Evolutionary conservation across 140 eudicot species (phyloP).

Genomic region (Senecio squalidus): DNA sequence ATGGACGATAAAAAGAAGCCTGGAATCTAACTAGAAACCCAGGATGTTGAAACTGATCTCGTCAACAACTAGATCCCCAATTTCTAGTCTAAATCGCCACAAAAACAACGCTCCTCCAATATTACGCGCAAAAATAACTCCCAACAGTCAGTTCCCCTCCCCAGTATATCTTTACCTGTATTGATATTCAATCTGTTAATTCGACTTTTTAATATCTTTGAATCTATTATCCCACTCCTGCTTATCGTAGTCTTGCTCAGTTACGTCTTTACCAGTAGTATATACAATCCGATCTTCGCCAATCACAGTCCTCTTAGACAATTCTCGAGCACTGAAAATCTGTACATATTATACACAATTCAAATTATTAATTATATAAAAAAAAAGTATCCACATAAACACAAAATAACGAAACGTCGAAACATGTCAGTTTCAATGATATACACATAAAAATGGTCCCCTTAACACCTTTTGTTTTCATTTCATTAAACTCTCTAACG

Average conservation of each 20-base stretch:
- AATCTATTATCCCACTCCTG: conserved; percentile 81
- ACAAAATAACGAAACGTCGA: background rate
- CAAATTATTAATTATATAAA: background rate
- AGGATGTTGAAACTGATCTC: too few relatives aligned
- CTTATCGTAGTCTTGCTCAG: conserved; percentile 77
- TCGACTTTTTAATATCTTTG: conserved; percentile 47
- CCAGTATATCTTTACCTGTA: background rate
- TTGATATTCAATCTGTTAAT: conserved; percentile 15
- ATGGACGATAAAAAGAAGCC: background rate
- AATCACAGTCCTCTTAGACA: conserved; percentile 70
- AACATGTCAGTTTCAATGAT: background rate
- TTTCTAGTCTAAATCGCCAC: background rate
- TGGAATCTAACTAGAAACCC: background rate
- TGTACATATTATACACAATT: conserved; percentile 22
- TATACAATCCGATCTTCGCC: conserved; percentile 72
- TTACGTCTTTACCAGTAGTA: conserved; percentile 59
- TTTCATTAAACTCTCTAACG: background rate
- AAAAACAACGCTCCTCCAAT: background rate
- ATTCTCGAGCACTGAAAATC: conserved; percentile 85
- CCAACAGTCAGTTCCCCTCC: background rate
- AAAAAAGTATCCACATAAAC: too few relatives aligned
- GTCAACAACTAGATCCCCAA: too few relatives aligned
- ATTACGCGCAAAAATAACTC: background rate
- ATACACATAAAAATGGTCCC: background rate
- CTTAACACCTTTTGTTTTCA: background rate